These are phyloP conservation scores for Aspergillus homomorphus DNA, from an alignment of 495 filamentous ascomycete species.

Conservation along the genomic window DNA sequence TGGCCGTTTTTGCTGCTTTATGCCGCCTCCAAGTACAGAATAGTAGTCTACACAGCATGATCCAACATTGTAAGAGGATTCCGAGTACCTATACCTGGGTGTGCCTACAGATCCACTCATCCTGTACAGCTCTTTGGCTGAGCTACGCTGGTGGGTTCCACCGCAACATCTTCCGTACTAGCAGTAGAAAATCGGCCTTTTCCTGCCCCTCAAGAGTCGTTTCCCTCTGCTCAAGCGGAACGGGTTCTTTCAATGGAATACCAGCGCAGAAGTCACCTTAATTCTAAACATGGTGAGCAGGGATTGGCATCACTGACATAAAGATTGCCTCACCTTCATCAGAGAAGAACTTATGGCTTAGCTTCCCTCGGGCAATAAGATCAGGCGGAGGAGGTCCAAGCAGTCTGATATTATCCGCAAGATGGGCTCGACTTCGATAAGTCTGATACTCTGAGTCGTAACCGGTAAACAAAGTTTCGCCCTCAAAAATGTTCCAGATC, in stretches of 20 bases:
- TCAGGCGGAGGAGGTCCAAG: conserved; percentile 42
- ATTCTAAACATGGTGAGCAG: not conserved
- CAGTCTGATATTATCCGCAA: conserved; percentile 41
- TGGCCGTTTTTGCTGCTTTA: too few species aligned
- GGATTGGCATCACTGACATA: not conserved
- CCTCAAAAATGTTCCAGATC: conserved; percentile 34
- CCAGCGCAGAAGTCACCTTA: conserved; percentile 16
- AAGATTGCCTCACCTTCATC: conserved; percentile 10
- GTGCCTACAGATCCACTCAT: conserved; percentile 25
- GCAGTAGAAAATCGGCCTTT: conserved; percentile 31
- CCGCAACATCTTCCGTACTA: conserved; percentile 40
- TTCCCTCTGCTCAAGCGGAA: conserved; percentile 34
- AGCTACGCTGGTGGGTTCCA: conserved; percentile 28
- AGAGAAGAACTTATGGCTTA: conserved; percentile 21
- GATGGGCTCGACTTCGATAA: conserved; percentile 41
- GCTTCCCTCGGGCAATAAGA: conserved; percentile 27
- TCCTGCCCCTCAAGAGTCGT: conserved; percentile 19
- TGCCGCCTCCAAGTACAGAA: not conserved
- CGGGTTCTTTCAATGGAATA: conserved; percentile 12
- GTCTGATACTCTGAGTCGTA: conserved; percentile 18
- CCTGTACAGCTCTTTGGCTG: conserved; percentile 24
- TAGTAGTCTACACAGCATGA: not conserved
- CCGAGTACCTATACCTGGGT: not conserved
- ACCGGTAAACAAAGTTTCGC: conserved; percentile 27
- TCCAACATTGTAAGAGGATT: too few species aligned